Base-by-base conservation (phyloP, 192 early-diverging fungal genomes). In the Coemansia reversa region DNA sequence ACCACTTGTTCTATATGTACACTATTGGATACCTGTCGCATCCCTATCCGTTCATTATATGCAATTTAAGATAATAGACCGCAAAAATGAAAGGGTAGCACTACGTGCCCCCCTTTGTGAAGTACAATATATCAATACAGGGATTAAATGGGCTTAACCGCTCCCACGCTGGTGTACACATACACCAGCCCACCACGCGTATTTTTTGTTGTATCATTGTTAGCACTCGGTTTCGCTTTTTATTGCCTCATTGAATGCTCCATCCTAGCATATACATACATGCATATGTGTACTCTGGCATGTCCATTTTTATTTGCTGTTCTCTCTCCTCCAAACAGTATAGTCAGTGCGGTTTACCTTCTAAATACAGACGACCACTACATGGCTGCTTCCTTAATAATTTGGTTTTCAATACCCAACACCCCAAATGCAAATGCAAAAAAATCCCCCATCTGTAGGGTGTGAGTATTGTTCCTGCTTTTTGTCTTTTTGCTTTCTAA, bases 11-110 rank as follows among this genome's bases (percentile, higher is more conserved):
- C 39, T 45, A 45, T 16, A 45, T 45, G 7, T 9, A 16, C 39
- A 45, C 39, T 45, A 45, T 45, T 45, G 39, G 39, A 45, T 45
- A 45, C 39, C 39, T 45, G 39, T 45, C 39, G 39, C 14, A 45
- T 45, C 39, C 39, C 39, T 45, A 45, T 45, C 39, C 39, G 39
- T 45, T 12, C 39, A 45, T 45, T 45, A 9, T 45, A 45, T 45
- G 39, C 39, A 45, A 45, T 45, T 45, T 45, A 45, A 45, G 39
- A 45, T 45, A 45, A 45, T 45, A 45, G 39, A 45, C 39, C 16
- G 39, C 39, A 16, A 45, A 45, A 45, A 45, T 45, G 39, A 45
- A 45, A 45, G 12, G 11, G 11, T 35, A 35, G 11, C 33, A 35
- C 33, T 35, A 35, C 39, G 39, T 16, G 1, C 14, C 12, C 14